Conservation (phyloP, 208 protist genomes). For the Borovskyia barvae region DNA sequence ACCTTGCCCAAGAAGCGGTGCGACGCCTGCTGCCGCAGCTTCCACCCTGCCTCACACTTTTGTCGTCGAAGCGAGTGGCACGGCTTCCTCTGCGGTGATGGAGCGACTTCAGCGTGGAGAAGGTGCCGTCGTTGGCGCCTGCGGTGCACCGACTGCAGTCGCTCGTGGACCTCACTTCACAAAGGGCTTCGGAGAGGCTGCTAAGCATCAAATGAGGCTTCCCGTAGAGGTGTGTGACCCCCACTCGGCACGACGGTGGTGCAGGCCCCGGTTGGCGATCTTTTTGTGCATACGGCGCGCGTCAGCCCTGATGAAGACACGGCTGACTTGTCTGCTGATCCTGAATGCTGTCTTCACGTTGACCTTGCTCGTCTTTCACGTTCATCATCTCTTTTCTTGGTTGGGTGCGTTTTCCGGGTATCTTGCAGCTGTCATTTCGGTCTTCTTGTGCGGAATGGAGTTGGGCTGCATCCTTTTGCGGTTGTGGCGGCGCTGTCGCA, state of each 20-base stretch:
- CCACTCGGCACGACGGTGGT: background rate
- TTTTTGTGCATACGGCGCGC: background rate
- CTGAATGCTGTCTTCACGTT: slow-evolving; percentile 15
- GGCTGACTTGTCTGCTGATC: slow-evolving; percentile 15
- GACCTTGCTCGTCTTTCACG: slow-evolving; percentile 13
- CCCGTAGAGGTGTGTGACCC: too few relatives aligned
- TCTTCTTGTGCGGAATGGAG: slow-evolving; percentile 33
- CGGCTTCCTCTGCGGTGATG: too few relatives aligned
- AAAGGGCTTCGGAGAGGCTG: too few relatives aligned
- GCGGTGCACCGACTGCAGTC: too few relatives aligned
- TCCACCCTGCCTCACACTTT: too few relatives aligned
- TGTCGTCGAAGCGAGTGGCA: too few relatives aligned
- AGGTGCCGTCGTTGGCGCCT: background rate
- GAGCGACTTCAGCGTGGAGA: background rate
- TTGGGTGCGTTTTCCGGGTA: slow-evolving; percentile 30
- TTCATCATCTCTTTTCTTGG: slow-evolving; percentile 30
- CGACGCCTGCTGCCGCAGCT: too few relatives aligned
- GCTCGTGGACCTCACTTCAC: too few relatives aligned
- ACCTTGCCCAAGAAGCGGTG: too few relatives aligned
- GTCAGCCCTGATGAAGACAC: slow-evolving; percentile 8
- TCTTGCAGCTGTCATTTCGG: slow-evolving; percentile 19
- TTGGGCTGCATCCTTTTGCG: slow-evolving; percentile 10
- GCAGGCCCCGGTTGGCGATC: background rate
- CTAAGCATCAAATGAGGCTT: too few relatives aligned
- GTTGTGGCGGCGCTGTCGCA: slow-evolving; percentile 3